Evolutionary conservation across 2,329 filamentous ascomycete species (phyloP).

Genomic region (Aspergillus japonicus): DNA sequence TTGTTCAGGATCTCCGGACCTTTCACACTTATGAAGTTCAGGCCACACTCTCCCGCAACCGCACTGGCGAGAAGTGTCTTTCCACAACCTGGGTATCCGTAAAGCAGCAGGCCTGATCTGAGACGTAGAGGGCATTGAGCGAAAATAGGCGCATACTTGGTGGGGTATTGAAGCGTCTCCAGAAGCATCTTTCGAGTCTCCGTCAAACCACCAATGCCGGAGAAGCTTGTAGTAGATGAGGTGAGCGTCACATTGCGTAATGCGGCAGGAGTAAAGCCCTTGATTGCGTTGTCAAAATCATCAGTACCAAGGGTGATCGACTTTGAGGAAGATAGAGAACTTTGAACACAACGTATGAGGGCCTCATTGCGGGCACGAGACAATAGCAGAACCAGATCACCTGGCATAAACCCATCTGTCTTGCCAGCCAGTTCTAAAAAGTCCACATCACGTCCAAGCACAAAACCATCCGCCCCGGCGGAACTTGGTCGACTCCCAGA

Average conservation of each 20-base stretch:
- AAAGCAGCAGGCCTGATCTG: constrained; percentile 86
- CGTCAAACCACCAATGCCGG: constrained; percentile 82
- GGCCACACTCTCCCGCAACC: constrained; percentile 93
- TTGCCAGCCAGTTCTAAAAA: constrained; percentile 90
- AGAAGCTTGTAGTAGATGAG: constrained; percentile 87
- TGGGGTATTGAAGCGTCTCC: constrained; percentile 94
- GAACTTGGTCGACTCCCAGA: constrained; percentile 51
- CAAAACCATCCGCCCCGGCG: constrained; percentile 61
- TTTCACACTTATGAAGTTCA: constrained; percentile 98
- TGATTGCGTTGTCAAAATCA: constrained; percentile 82
- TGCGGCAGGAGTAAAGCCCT: constrained; percentile 92
- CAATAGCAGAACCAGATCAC: constrained; percentile 82
- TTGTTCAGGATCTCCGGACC: constrained; percentile 98
- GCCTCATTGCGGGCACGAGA: constrained; percentile 88
- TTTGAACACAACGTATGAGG: constrained; percentile 75
- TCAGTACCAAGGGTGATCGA: constrained; percentile 64
- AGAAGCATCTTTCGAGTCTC: constrained; percentile 87
- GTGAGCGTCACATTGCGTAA: constrained; percentile 92
- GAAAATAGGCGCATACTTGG: constrained; percentile 96
- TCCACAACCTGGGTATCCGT: constrained; percentile 93
- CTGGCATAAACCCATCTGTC: constrained; percentile 97
- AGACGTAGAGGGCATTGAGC: constrained; percentile 92
- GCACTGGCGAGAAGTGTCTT: constrained; percentile 95
- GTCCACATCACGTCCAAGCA: constrained; percentile 74
- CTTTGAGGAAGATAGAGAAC: constrained; percentile 50